A percentile compares a stretch with the other conserved stretches of the same genome.
Conservation (phyloP, 2,329 filamentous ascomycete genomes). For the Cercospora sesami region DNA sequence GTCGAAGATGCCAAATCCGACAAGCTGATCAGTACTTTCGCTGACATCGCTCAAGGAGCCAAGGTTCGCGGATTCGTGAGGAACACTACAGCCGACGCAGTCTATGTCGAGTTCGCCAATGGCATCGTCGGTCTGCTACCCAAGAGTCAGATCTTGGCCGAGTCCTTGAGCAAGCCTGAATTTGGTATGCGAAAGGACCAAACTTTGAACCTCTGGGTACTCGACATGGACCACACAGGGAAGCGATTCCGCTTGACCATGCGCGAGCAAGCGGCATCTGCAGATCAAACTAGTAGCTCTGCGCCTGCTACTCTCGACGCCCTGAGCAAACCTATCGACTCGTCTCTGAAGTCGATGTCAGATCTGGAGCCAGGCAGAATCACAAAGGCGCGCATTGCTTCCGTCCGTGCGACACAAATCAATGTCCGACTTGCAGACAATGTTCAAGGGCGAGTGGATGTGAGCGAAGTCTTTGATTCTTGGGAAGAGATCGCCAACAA, state of each 20-base stretch:
- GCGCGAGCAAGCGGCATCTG: conserved; percentile 49
- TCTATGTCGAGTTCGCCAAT: conserved; percentile 86
- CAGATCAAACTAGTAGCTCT: conserved; percentile 27
- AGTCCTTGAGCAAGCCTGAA: conserved; percentile 64
- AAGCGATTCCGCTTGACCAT: conserved; percentile 68
- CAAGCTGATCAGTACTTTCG: conserved; percentile 69
- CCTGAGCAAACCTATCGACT: conserved; percentile 64
- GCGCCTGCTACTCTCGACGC: conserved; percentile 24
- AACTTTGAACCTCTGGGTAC: conserved; percentile 70
- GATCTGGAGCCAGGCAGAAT: conserved; percentile 73
- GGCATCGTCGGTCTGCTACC: conserved; percentile 76
- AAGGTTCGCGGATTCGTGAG: conserved; percentile 76
- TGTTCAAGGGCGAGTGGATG: conserved; percentile 86
- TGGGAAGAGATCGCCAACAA: conserved; percentile 84
- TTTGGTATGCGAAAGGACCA: conserved; percentile 80
- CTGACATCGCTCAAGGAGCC: conserved; percentile 68
- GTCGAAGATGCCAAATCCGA: conserved; percentile 71
- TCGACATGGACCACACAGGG: conserved; percentile 69
- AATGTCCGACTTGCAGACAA: conserved; percentile 88
- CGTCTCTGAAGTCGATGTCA: conserved; percentile 61
- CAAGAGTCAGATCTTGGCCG: conserved; percentile 72
- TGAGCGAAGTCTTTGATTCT: conserved; percentile 83
- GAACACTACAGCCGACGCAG: conserved; percentile 76
- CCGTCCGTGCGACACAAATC: conserved; percentile 85
- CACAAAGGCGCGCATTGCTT: conserved; percentile 75